Conservation (phyloP, 2,329 filamentous ascomycete species). For the Colletotrichum graminicola region DNA sequence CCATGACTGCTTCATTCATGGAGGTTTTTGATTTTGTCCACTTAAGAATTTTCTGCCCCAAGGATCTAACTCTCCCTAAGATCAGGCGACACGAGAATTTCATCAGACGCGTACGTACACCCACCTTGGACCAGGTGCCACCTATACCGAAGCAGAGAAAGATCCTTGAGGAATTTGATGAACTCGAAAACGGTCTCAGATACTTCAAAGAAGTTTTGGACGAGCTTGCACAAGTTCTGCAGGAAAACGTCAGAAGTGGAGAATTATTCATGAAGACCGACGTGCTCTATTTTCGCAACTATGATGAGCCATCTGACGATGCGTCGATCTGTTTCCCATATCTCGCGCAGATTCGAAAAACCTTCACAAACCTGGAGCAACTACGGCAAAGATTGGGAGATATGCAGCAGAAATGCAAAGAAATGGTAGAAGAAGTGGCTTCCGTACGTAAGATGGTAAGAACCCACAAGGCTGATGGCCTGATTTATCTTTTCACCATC, state of each 20-base stretch:
- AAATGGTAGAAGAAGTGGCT: not conserved
- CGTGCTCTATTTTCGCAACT: not conserved
- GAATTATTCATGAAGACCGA: not conserved
- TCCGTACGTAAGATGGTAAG: not conserved
- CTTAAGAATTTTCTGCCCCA: too few relatives aligned
- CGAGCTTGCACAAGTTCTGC: not conserved
- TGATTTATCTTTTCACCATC: not conserved
- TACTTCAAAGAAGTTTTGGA: not conserved
- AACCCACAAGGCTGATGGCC: not conserved
- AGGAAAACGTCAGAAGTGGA: not conserved
- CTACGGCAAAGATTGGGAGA: not conserved
- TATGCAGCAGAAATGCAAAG: not conserved
- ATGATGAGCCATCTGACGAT: not conserved
- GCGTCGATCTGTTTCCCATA: not conserved
- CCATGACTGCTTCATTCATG: too few relatives aligned
- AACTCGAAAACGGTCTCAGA: not conserved
- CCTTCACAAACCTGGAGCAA: not conserved
- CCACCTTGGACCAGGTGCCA: fast-evolving
- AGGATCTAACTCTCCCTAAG: not conserved
- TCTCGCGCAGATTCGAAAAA: not conserved
- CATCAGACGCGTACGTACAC: not conserved
- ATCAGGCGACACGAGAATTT: not conserved
- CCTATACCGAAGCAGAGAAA: not conserved
- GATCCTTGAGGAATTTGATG: not conserved
- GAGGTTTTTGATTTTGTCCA: not conserved